phyloP scores from a whole-genome alignment of 805 yeast species.

The Yamadazyma kitorensis region DNA sequence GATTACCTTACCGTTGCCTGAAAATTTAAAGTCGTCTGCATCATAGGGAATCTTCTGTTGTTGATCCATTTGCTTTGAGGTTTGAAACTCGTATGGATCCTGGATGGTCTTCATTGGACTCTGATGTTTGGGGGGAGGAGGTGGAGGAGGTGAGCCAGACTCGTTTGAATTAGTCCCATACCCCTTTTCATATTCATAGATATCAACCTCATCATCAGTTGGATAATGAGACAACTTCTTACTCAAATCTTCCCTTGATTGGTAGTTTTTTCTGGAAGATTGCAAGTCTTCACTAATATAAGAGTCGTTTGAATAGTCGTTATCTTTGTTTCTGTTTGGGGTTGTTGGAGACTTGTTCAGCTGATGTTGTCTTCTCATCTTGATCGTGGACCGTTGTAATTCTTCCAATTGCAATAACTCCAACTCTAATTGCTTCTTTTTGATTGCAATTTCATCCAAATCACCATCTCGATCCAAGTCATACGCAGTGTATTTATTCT shows the following conservation, averaged over 20 bases:
- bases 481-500: slow-evolving; percentile 4
- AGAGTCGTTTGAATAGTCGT: slow-evolving; percentile 23
- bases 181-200: slow-evolving; percentile 16
- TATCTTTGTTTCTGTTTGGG: slow-evolving; percentile 8
- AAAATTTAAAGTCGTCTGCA: slow-evolving; percentile 35
- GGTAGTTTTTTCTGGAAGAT: slow-evolving; percentile 30
- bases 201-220: slow-evolving; percentile 21
- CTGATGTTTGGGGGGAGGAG: slow-evolving; percentile 36
- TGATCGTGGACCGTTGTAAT: slow-evolving; percentile 12
- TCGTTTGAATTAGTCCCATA: slow-evolving; percentile 38
- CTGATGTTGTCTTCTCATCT: slow-evolving; percentile 8
- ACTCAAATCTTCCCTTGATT: slow-evolving; percentile 34
- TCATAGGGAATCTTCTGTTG: slow-evolving; percentile 27
- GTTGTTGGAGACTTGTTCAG: slow-evolving; percentile 6
- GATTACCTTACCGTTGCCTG: slow-evolving; percentile 18
- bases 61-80: slow-evolving; percentile 1
- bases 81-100: slow-evolving; percentile 3
- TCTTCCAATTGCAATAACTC: slow-evolving; percentile 30
- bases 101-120: slow-evolving; percentile 10
- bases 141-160: slow-evolving; percentile 38
- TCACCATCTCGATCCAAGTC: too few relatives aligned
- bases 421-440: slow-evolving; percentile 37
- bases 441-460: slow-evolving; percentile 29
- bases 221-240: slow-evolving; percentile 24
- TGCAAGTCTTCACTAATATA: slow-evolving; percentile 33